These are phyloP conservation scores for Hysterangium stoloniferum DNA, from an alignment of 768 basidiomycete genomes.

Conservation along the genomic window DNA sequence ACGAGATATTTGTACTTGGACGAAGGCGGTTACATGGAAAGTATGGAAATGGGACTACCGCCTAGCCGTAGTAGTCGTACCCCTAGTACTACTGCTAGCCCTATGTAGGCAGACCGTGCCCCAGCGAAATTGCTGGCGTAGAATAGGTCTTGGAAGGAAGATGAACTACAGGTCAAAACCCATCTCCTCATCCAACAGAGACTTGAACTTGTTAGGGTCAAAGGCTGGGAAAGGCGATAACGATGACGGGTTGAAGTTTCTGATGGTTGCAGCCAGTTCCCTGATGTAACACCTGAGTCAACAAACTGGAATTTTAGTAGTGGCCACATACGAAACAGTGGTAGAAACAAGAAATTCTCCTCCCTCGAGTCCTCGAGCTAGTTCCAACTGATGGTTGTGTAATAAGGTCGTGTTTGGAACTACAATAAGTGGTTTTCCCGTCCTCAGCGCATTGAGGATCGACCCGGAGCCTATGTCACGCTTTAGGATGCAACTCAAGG, in stretches of 20 bases:
- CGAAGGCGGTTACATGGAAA: constrained; percentile 9
- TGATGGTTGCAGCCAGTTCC: constrained; percentile 44
- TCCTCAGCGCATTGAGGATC: constrained; percentile 78
- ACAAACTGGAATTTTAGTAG: too few relatives aligned
- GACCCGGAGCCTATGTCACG: constrained; percentile 74
- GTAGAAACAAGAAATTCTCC: constrained; percentile 53
- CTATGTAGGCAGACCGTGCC: too few relatives aligned
- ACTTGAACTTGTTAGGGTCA: constrained; percentile 54
- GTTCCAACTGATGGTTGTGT: constrained; percentile 89
- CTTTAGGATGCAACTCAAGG: not conserved
- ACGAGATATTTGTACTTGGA: constrained; percentile 49
- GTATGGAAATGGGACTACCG: constrained; percentile 10
- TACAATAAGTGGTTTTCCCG: constrained; percentile 70
- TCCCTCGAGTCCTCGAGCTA: constrained; percentile 59
- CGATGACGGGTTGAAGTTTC: constrained; percentile 34
- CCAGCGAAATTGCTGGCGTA: too few relatives aligned
- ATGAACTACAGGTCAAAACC: constrained; percentile 38
- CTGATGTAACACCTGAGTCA: constrained; percentile 6
- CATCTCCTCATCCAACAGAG: constrained; percentile 71
- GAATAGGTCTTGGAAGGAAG: not conserved
- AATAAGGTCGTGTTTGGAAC: constrained; percentile 85
- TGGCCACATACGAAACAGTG: constrained; percentile 42
- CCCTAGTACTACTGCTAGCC: not conserved
- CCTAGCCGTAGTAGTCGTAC: not conserved
- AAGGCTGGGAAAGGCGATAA: constrained; percentile 59